Percentiles rank a stretch among this genome's conserved stretches.
These are phyloP conservation scores for Aspergillus campestris DNA, from an alignment of 495 filamentous ascomycete species.

Conservation along the genomic window DNA sequence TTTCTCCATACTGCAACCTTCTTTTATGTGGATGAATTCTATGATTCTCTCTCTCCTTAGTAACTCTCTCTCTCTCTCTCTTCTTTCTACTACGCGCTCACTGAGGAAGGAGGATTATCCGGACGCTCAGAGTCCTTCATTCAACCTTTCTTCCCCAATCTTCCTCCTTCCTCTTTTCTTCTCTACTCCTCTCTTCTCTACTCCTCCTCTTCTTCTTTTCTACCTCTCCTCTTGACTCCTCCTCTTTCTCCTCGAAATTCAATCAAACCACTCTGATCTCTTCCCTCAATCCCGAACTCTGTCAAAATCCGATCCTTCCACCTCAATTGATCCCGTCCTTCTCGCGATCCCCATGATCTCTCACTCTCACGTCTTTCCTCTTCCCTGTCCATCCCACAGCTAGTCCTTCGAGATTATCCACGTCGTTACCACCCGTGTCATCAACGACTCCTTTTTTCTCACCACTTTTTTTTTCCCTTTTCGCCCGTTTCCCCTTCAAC, in stretches of 20 bases:
- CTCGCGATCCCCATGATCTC: too few species aligned
- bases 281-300: neutral
- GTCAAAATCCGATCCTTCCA: too few species aligned
- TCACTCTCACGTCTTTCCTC: neutral
- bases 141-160: constrained; percentile 1
- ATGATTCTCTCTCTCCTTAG: neutral
- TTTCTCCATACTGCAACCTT: neutral
- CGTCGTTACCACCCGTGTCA: neutral
- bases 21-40: too few species aligned
- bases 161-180: constrained; percentile 2
- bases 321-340: too few species aligned
- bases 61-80: neutral
- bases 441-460: constrained; percentile 3
- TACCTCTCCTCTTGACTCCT: constrained; percentile 6
- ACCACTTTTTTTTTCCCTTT: neutral
- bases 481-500: neutral
- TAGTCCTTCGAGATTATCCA: neutral
- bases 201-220: neutral
- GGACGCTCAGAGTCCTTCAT: too few species aligned
- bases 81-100: neutral
- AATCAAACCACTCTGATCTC: neutral
- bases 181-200: neutral
- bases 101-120: too few species aligned
- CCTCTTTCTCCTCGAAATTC: too few species aligned
- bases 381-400: constrained; percentile 3